phyloP scores from a whole-genome alignment of 176 grass and related monocot species.

The Oropetium thomaeum region DNA sequence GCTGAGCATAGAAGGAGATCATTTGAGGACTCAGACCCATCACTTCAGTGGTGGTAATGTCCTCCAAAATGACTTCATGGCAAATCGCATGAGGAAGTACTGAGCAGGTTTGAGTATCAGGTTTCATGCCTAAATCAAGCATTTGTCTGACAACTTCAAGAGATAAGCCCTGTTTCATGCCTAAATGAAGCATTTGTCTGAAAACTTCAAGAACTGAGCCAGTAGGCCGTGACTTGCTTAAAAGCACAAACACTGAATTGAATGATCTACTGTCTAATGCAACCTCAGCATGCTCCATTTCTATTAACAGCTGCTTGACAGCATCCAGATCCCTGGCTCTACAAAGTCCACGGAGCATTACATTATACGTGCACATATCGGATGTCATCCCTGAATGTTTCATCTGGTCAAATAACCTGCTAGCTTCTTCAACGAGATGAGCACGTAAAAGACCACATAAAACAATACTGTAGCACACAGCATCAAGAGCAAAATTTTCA shows the following conservation, averaged over 20 bases:
- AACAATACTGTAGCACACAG: slow-evolving; percentile 67
- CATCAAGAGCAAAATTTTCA: slow-evolving; percentile 58
- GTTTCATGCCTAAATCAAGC: slow-evolving; percentile 55
- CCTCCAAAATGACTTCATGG: slow-evolving; percentile 23
- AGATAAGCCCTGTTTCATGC: slow-evolving; percentile 26
- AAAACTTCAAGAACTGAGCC: slow-evolving; percentile 44
- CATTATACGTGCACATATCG: slow-evolving; percentile 72
- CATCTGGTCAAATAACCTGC: slow-evolving; percentile 73
- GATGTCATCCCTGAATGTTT: slow-evolving; percentile 59
- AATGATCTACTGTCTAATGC: slow-evolving; percentile 71
- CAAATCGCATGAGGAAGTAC: slow-evolving; percentile 46
- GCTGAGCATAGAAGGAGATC: slow-evolving; percentile 63
- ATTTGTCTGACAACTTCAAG: slow-evolving; percentile 52
- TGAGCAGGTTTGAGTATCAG: slow-evolving; percentile 39
- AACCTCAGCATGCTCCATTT: slow-evolving; percentile 64
- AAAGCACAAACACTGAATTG: slow-evolving; percentile 61
- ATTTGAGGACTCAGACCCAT: slow-evolving; percentile 43
- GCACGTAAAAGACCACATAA: slow-evolving; percentile 64
- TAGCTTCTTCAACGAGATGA: slow-evolving; percentile 58
- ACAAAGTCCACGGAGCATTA: slow-evolving; percentile 77
- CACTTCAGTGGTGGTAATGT: slow-evolving; percentile 27
- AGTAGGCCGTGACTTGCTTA: slow-evolving; percentile 50
- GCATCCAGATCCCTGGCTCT: slow-evolving; percentile 55
- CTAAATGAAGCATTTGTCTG: slow-evolving; percentile 44
- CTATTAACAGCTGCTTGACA: slow-evolving; percentile 51